Conservation (phyloP, 768 basidiomycete genomes). For the Pleurotus pulmonarius region DNA sequence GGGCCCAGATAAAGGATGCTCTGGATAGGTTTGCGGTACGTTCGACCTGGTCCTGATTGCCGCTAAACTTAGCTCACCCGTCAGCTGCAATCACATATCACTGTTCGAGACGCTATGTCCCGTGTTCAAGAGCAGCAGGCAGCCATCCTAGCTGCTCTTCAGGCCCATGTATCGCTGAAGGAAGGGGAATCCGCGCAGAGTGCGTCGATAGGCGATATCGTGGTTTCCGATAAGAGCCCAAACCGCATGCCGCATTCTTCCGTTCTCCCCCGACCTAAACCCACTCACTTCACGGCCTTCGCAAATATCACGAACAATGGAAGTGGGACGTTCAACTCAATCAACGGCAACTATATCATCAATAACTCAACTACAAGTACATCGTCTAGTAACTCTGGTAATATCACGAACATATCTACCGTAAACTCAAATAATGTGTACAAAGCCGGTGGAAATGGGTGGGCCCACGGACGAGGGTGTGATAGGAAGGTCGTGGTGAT, state of each 20-base stretch:
- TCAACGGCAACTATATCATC: not conserved
- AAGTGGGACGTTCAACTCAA: not conserved
- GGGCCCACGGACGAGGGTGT: not conserved
- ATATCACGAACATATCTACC: not conserved
- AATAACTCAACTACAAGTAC: not conserved
- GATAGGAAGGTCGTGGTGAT: no score
- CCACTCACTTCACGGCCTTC: not conserved
- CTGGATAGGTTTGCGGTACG: conserved; percentile 22
- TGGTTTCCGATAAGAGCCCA: no score
- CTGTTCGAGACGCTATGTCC: conserved; percentile 18
- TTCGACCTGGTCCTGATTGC: not conserved
- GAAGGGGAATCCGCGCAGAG: not conserved
- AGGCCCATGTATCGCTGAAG: not conserved
- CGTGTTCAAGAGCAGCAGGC: conserved; percentile 9
- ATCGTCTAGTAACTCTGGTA: not conserved
- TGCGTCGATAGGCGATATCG: no score
- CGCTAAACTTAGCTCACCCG: not conserved
- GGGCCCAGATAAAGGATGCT: conserved; percentile 15
- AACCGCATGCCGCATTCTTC: no score
- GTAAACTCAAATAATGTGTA: not conserved
- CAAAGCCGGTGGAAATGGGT: not conserved
- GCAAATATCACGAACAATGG: not conserved
- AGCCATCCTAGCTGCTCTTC: conserved; percentile 1
- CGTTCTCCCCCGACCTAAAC: not conserved
- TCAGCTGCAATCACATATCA: conserved; percentile 19